phyloP scores from a whole-genome alignment of 176 grass and related monocot genomes.

The Alloteropsis semialata region DNA sequence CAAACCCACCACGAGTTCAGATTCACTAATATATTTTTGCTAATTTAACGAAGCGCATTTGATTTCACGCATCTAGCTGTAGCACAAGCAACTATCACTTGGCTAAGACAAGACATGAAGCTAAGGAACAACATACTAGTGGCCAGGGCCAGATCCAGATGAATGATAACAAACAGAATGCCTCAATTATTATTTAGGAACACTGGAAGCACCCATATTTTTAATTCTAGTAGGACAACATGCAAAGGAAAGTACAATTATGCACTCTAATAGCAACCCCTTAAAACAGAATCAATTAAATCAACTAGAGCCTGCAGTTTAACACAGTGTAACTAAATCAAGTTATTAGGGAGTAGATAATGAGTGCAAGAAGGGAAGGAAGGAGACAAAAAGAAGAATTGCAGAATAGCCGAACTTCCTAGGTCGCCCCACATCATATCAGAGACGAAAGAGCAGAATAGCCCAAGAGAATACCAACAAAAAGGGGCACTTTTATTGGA shows the following conservation, averaged over 20 bases:
- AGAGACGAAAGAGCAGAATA: slow-evolving; percentile 30
- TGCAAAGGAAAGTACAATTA: not conserved
- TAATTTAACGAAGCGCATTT: not conserved
- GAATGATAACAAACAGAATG: not conserved
- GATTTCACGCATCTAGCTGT: not conserved
- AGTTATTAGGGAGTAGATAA: not conserved
- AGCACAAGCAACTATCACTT: not conserved
- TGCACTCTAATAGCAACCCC: not conserved
- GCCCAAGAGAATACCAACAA: slow-evolving; percentile 47
- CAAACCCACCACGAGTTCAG: not conserved
- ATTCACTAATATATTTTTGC: not conserved
- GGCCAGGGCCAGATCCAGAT: not conserved
- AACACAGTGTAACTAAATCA: not conserved
- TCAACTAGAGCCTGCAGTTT: not conserved
- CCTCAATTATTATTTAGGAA: not conserved
- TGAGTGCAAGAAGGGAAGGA: slow-evolving; percentile 4
- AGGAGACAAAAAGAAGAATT: slow-evolving; percentile 23
- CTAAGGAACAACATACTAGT: not conserved
- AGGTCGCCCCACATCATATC: slow-evolving; percentile 28
- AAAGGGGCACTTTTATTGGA: slow-evolving; percentile 26
- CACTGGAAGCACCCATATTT: not conserved
- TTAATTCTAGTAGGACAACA: not conserved
- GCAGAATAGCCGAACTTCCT: not conserved
- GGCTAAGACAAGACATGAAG: not conserved
- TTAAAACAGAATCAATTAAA: not conserved